Evolutionary conservation across 2,329 filamentous ascomycete genomes (phyloP).

Genomic region (Aspergillus sp.): DNA sequence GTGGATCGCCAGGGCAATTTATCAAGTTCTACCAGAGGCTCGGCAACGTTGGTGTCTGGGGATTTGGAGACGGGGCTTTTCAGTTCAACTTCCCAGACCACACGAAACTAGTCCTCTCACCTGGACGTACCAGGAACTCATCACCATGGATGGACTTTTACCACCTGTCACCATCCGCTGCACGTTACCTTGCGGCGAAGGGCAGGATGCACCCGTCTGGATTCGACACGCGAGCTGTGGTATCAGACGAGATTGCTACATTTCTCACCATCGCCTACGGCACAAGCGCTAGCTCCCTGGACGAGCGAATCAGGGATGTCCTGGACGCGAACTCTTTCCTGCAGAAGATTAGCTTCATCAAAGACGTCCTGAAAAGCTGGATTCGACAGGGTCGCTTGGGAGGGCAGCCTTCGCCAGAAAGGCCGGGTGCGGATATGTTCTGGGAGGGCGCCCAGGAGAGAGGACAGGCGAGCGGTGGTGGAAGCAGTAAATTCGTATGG

Average conservation of each 20-base stretch:
- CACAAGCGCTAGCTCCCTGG: conserved; percentile 30
- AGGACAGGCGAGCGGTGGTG: conserved; percentile 38
- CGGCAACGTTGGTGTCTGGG: conserved; percentile 55
- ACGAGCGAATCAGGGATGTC: conserved; percentile 42
- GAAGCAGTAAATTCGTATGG: conserved; percentile 53
- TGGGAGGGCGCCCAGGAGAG: conserved; percentile 46
- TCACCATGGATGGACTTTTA: conserved; percentile 50
- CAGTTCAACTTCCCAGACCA: conserved; percentile 56
- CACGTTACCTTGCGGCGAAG: conserved; percentile 42
- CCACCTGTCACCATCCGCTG: conserved; percentile 48
- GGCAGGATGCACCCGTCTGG: conserved; percentile 45
- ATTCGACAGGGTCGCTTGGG: conserved; percentile 39
- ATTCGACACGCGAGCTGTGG: conserved; percentile 43
- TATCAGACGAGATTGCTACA: conserved; percentile 41
- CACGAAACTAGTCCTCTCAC: conserved; percentile 51
- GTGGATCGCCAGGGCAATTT: conserved; percentile 37
- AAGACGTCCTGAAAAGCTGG: conserved; percentile 43
- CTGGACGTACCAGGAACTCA: conserved; percentile 37
- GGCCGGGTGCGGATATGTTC: conserved; percentile 29
- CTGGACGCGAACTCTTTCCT: conserved; percentile 47
- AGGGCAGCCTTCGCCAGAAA: conserved; percentile 26
- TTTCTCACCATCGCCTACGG: conserved; percentile 43
- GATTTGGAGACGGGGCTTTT: conserved; percentile 50
- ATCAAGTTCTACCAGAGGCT: conserved; percentile 53
- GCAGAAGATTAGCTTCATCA: conserved; percentile 44